Percentiles rank a stretch among this genome's conserved stretches.
Evolutionary conservation across 2,329 filamentous ascomycete species (phyloP).

Genomic region (Phaeophleospora eucalypticola): DNA sequence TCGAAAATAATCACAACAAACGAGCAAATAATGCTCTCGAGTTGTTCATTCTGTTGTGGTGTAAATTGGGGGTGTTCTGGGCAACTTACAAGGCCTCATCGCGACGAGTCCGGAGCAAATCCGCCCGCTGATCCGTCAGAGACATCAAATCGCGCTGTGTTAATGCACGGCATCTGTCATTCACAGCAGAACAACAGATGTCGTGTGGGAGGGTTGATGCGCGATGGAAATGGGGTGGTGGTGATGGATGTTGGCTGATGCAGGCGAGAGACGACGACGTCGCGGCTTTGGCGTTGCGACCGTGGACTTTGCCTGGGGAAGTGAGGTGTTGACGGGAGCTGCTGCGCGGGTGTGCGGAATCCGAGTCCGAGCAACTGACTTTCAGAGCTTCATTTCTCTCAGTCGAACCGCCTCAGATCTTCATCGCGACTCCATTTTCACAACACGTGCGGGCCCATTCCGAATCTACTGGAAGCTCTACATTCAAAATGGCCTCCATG

Average conservation of each 20-base stretch:
- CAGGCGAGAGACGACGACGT: constrained; percentile 1
- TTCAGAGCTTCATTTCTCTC: no score
- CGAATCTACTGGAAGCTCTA: not conserved
- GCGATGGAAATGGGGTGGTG: constrained; percentile 1
- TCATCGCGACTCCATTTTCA: not conserved
- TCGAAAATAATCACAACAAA: constrained; percentile 10
- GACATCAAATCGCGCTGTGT: constrained; percentile 5
- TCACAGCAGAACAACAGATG: constrained; percentile 29
- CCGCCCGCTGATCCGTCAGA: not conserved
- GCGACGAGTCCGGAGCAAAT: not conserved
- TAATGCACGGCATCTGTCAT: constrained; percentile 47
- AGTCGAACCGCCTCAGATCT: no score
- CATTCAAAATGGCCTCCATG: not conserved
- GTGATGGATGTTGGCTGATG: constrained; percentile 1
- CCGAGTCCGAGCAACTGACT: no score
- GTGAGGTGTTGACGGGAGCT: no score
- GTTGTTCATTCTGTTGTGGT: no score
- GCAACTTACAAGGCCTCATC: no score
- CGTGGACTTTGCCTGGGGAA: no score
- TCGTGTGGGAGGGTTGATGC: not conserved
- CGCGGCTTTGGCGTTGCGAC: constrained; percentile 2
- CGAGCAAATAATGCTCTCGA: not conserved
- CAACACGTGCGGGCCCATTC: not conserved
- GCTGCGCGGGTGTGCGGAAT: no score
- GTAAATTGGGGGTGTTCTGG: no score